Conservation (phyloP, 2,329 filamentous ascomycete genomes). For the Apiospora arundinis region DNA sequence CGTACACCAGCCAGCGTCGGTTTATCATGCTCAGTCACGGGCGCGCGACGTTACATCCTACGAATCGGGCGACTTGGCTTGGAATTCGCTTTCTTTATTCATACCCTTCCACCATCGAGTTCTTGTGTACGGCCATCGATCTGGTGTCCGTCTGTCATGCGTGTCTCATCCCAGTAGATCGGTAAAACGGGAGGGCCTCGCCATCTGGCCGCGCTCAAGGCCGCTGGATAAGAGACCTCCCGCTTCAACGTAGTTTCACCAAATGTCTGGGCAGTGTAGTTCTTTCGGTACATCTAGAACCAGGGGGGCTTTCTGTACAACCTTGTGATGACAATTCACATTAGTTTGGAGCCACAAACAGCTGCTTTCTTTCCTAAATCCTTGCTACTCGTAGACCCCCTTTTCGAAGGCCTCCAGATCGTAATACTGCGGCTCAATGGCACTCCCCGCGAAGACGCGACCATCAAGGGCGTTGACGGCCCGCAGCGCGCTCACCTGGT, state of each 20-base stretch:
- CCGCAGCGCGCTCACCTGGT: slow-evolving; percentile 80
- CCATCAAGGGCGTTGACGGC: slow-evolving; percentile 91
- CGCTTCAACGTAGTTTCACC: not conserved
- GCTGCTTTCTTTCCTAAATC: not conserved
- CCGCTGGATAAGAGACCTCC: not conserved
- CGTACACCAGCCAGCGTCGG: not conserved
- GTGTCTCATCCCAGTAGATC: not conserved
- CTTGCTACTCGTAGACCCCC: slow-evolving; percentile 56
- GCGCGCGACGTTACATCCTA: not conserved
- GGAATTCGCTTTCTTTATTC: not conserved
- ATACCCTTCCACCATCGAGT: not conserved
- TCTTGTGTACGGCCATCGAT: slow-evolving; percentile 1
- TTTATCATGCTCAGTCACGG: not conserved
- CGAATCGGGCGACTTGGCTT: not conserved
- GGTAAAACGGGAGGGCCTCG: slow-evolving; percentile 8
- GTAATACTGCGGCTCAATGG: slow-evolving; percentile 83
- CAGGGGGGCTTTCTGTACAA: not conserved
- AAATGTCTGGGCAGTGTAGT: not conserved
- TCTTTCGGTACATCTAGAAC: not conserved
- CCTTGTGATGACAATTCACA: not conserved
- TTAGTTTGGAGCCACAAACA: not conserved
- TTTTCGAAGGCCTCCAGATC: slow-evolving; percentile 82
- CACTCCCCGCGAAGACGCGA: slow-evolving; percentile 86
- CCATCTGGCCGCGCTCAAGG: not conserved
- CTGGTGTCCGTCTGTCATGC: not conserved